Evolutionary conservation across 1,139 yeast genomes (phyloP), one percentile per base, ranked within the genome.

Genomic region (Schwanniomyces etchellsii): DNA sequence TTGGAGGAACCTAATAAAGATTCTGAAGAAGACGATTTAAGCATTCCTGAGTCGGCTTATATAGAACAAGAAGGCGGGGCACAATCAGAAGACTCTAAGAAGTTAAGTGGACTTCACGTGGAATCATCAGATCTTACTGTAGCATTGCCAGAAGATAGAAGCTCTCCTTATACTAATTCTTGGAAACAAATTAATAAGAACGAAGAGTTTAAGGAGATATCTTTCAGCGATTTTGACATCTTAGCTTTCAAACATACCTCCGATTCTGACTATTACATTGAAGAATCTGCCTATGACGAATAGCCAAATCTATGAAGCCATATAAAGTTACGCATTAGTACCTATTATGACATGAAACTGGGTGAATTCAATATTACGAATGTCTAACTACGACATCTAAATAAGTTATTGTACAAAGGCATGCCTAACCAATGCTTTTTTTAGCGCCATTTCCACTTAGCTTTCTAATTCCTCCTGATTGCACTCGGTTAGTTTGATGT

Each of bases 271-370:
- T 70, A 69, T 38, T 39, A 44, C 18, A 57, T 71, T 6, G 48
- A 50, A 5, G 70, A 67, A 39, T 70, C 76, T 1, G 60, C 61
- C 21, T 63, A 60, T 42, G 68, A 62, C 26, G 70, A 30, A 11
- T 22, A 20, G 23, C n/a, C 16, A 16, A 18, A 18, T 18, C 21
- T 18, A 18, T n/a, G n/a, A n/a, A n/a, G n/a, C n/a, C n/a, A n/a
- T n/a, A n/a, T n/a, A n/a, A n/a, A n/a, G n/a, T n/a, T n/a, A n/a
- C n/a, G n/a, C n/a, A n/a, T n/a, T n/a, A n/a, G n/a, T n/a, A n/a
- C n/a, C n/a, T n/a, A n/a, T n/a, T n/a, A n/a, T n/a, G n/a, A n/a
- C n/a, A n/a, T n/a, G n/a, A n/a, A n/a, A n/a, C n/a, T n/a, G n/a
- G n/a, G n/a, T n/a, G n/a, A n/a, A n/a, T n/a, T n/a, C n/a, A n/a